phyloP scores from a whole-genome alignment of 495 filamentous ascomycete genomes.

The Copromyces sp. region DNA sequence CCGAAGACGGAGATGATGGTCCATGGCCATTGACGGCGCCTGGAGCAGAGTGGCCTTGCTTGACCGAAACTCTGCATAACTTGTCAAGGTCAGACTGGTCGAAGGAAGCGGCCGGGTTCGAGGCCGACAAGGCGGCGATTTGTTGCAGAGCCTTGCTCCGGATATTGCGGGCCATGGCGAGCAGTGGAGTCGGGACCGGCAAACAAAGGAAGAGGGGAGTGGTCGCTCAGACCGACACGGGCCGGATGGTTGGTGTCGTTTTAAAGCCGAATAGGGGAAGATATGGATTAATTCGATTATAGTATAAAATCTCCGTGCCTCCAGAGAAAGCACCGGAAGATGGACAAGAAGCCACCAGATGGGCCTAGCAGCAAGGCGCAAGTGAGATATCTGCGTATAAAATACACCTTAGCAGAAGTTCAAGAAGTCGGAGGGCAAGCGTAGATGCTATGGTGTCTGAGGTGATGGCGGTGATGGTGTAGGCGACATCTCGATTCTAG shows the following conservation, averaged over 20 bases:
- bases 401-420: background rate
- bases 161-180: slow-evolving; percentile 39
- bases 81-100: slow-evolving; percentile 54
- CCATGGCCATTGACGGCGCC: slow-evolving; percentile 23
- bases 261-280: background rate
- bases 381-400: background rate
- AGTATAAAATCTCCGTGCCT: background rate
- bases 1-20: slow-evolving; percentile 1
- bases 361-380: background rate
- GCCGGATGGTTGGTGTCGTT: background rate
- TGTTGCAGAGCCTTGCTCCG: slow-evolving; percentile 59
- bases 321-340: background rate
- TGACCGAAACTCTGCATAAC: slow-evolving; percentile 46
- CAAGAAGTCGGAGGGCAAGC: background rate
- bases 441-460: background rate
- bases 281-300: background rate
- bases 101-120: slow-evolving; percentile 38
- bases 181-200: background rate
- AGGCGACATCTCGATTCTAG: background rate
- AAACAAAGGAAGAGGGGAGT: background rate
- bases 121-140: slow-evolving; percentile 53
- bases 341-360: background rate
- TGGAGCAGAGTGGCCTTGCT: slow-evolving; percentile 22
- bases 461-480: background rate
- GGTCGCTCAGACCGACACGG: background rate